Evolutionary conservation across 495 filamentous ascomycete species (phyloP), one percentile per base, ranked within the genome.

Genomic region (Neurospora sp.): DNA sequence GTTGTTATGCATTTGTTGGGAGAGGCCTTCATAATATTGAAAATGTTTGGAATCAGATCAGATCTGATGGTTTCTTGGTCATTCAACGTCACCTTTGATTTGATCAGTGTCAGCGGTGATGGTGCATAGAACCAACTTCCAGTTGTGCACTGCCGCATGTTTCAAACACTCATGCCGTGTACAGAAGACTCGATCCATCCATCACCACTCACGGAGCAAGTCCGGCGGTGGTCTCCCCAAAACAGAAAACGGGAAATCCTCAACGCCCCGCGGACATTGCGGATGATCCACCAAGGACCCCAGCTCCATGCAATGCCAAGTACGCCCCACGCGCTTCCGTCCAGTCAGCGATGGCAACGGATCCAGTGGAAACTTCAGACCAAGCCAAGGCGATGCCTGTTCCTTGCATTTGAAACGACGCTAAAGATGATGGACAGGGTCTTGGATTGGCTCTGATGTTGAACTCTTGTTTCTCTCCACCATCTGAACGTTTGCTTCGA

Each of bases 351-450:
- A 66, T 39, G 44, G 4, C 35, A 7, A 18, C 16, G 40, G 31
- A 18, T 74, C 76, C 75, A 74, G 70, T 75, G 35, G 72, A 37
- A 39, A 62, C 73, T 39, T 72, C 69, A 40, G 11, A 0, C 40
- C 40, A 31, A 75, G 38, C 40, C 40, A 31, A 75, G 38, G 70
- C 72, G 39, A 72, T 12, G 72, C 76, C 71, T 77, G 80, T 78
- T 79, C 76, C 76, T 60, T 79, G 80, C 80, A 75, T 74, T 74
- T 81, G 78, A 81, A 81, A 81, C 79, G 74, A 73, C 42, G 76
- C 78, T 75, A 79, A 70, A 40, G 46, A 38, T 14, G 42, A 62
- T 39, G 27, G 54, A 60, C 54, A 62, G 54, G 54, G 54, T 35
- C 54, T 62, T 62, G 23, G 49, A 60, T 60, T 27, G 49, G 49